phyloP scores from a whole-genome alignment of 345 rosid species.

The Excoecaria cochinchinensis region DNA sequence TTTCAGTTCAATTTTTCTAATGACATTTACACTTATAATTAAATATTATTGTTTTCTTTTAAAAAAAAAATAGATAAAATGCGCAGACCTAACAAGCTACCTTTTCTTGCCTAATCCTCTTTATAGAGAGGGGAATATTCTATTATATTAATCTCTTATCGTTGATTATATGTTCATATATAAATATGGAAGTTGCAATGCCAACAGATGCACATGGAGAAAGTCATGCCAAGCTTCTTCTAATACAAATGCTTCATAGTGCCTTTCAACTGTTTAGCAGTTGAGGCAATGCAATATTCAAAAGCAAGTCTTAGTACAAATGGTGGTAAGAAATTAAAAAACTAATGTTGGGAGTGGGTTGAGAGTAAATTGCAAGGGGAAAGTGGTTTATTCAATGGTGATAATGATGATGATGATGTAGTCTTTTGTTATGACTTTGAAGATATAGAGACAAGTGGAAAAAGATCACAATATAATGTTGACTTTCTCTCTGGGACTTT shows the following conservation, averaged over 20 bases:
- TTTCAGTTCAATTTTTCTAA: too few relatives aligned
- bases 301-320: not conserved
- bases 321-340: not conserved
- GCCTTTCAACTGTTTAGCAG: not conserved
- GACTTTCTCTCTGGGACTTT: slow-evolving; percentile 14
- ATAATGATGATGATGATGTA: slow-evolving; percentile 19
- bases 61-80: too few relatives aligned
- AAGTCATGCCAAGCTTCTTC: slow-evolving; percentile 22
- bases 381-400: not conserved
- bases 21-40: too few relatives aligned
- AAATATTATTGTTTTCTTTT: too few relatives aligned
- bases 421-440: slow-evolving; percentile 26
- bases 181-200: not conserved
- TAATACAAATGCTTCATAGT: slow-evolving; percentile 2
- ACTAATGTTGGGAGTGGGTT: not conserved
- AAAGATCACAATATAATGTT: slow-evolving; percentile 13
- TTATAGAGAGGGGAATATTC: not conserved
- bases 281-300: slow-evolving; percentile 1
- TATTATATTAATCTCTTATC: not conserved
- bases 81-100: not conserved
- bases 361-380: not conserved
- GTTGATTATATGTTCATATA: not conserved
- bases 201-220: slow-evolving; percentile 17
- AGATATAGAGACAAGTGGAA: slow-evolving; percentile 11
- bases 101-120: not conserved